These are phyloP conservation scores for Alternaria panax DNA, from an alignment of 2,329 filamentous ascomycete genomes.

Conservation along the genomic window DNA sequence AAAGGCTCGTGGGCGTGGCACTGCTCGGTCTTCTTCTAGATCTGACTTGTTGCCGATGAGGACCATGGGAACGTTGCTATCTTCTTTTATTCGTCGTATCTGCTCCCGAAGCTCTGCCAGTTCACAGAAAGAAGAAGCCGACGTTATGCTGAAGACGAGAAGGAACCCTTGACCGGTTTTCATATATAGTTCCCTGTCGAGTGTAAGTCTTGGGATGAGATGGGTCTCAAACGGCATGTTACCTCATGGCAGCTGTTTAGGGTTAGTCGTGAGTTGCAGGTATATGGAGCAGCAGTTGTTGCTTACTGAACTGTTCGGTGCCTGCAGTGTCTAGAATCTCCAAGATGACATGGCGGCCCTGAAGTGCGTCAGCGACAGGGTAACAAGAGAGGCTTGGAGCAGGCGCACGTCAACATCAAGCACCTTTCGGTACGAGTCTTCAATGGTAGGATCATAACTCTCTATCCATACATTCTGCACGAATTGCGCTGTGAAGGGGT, in stretches of 20 bases:
- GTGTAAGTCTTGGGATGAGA: slow-evolving; percentile 23
- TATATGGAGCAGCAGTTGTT: background rate
- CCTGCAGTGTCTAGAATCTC: slow-evolving; percentile 93
- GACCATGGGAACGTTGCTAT: slow-evolving; percentile 83
- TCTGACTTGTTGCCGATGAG: slow-evolving; percentile 94
- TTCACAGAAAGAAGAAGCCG: slow-evolving; percentile 81
- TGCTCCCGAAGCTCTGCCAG: slow-evolving; percentile 83
- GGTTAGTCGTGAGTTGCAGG: slow-evolving; percentile 23
- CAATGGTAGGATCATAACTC: slow-evolving; percentile 69
- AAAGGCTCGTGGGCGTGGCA: slow-evolving; percentile 81
- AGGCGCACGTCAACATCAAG: slow-evolving; percentile 80
- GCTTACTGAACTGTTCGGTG: slow-evolving; percentile 90
- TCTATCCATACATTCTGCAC: slow-evolving; percentile 96
- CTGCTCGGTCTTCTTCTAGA: slow-evolving; percentile 82
- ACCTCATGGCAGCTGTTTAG: slow-evolving; percentile 45
- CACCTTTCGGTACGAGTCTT: slow-evolving; percentile 67
- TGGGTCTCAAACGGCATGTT: slow-evolving; percentile 23
- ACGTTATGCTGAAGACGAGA: slow-evolving; percentile 91
- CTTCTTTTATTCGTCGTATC: slow-evolving; percentile 89
- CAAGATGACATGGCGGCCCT: slow-evolving; percentile 87
- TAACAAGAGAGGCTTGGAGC: background rate
- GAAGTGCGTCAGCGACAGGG: slow-evolving; percentile 22
- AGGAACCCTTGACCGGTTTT: slow-evolving; percentile 92
- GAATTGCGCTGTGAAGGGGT: slow-evolving; percentile 71
- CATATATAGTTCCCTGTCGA: slow-evolving; percentile 66